Evolutionary conservation across 306 rosid genomes (phyloP).

Genomic region (Begonia loranthoides): DNA sequence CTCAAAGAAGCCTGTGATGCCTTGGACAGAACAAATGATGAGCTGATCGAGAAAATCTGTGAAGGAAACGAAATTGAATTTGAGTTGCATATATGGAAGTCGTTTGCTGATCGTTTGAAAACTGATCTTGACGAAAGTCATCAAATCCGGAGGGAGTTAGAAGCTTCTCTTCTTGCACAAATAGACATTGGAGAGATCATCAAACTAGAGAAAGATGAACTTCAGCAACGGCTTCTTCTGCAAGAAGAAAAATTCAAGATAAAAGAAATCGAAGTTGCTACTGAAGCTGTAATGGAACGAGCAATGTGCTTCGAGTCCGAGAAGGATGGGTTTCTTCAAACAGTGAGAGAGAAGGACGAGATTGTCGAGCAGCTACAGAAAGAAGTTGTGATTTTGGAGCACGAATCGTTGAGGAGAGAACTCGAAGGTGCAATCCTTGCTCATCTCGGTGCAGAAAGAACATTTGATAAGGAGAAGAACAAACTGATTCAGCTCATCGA

Average conservation of each 20-base stretch:
- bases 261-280: slow-evolving; percentile 23
- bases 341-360: slow-evolving; percentile 32
- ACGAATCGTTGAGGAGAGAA: slow-evolving; percentile 42
- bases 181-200: slow-evolving; percentile 41
- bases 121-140: slow-evolving; percentile 39
- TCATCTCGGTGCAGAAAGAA: slow-evolving; percentile 23
- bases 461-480: slow-evolving; percentile 26
- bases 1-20: slow-evolving; percentile 13
- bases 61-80: slow-evolving; percentile 55
- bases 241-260: slow-evolving; percentile 29
- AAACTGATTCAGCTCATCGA: slow-evolving; percentile 16
- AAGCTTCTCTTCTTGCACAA: slow-evolving; percentile 66
- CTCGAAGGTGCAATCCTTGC: slow-evolving; percentile 31
- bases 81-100: slow-evolving; percentile 58
- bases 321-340: slow-evolving; percentile 14
- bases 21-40: slow-evolving; percentile 15
- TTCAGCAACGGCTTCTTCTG: slow-evolving; percentile 28
- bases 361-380: slow-evolving; percentile 39
- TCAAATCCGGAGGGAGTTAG: slow-evolving; percentile 40
- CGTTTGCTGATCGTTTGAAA: slow-evolving; percentile 32
- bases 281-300: slow-evolving; percentile 13
- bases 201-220: slow-evolving; percentile 39
- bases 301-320: slow-evolving; percentile 8
- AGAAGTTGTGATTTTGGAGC: slow-evolving; percentile 36
- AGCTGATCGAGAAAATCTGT: slow-evolving; percentile 16